Conservation (phyloP, 1,284 basidiomycete species). For the Ganoderma meredithae region DNA sequence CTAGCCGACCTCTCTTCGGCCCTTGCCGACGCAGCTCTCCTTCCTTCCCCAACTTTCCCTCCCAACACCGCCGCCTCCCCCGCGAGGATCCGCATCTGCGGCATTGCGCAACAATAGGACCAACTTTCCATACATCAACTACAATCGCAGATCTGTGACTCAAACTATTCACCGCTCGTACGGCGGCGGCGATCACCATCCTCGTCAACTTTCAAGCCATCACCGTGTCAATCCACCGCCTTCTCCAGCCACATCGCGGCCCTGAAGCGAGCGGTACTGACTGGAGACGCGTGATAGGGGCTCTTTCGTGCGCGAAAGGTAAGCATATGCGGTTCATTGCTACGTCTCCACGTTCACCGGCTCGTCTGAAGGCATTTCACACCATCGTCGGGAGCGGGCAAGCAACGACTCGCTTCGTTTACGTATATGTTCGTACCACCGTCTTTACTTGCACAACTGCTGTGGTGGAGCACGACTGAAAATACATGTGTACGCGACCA, state of each 20-base stretch:
- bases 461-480: background rate
- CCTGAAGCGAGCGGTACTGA: background rate
- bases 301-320: background rate
- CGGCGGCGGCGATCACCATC: background rate
- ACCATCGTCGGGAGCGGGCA: background rate
- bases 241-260: background rate
- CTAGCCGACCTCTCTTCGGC: background rate
- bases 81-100: background rate
- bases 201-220: background rate
- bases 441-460: background rate
- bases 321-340: background rate
- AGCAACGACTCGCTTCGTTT: background rate
- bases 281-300: background rate
- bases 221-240: background rate
- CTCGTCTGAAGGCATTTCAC: background rate
- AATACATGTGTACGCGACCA: no score
- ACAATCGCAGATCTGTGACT: background rate
- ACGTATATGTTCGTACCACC: background rate
- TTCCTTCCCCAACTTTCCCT: background rate
- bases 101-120: background rate
- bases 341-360: background rate
- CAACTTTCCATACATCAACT: background rate
- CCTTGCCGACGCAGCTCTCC: background rate
- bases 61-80: background rate
- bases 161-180: background rate